Percentiles rank a stretch among this genome's conserved stretches.
phyloP scores from a whole-genome alignment of 1,139 yeast species.

The Candida mesenterica region DNA sequence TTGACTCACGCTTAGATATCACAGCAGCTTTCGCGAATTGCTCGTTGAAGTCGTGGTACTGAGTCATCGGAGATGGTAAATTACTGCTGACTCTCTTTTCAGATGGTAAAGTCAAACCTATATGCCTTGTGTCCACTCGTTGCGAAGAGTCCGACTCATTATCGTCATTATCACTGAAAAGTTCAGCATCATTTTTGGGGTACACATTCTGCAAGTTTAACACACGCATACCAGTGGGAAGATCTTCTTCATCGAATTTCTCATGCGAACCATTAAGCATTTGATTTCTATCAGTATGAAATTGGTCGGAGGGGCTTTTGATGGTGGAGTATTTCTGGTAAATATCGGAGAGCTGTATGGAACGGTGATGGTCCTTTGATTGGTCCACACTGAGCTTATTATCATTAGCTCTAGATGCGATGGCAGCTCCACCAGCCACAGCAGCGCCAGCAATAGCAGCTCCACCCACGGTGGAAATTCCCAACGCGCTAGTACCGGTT shows the following conservation, averaged over 20 bases:
- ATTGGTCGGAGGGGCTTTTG: constrained; percentile 44
- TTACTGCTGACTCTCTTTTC: constrained; percentile 33
- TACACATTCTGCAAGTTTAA: constrained; percentile 28
- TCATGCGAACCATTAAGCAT: constrained; percentile 39
- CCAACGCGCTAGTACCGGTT: background rate
- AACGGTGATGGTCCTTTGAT: constrained; percentile 24
- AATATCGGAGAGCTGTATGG: constrained; percentile 44
- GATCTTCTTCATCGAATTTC: constrained; percentile 32
- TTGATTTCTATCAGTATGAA: constrained; percentile 26
- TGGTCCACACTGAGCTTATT: constrained; percentile 1
- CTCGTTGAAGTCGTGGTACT: constrained; percentile 52
- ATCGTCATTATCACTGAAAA: constrained; percentile 36
- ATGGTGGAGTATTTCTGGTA: constrained; percentile 46
- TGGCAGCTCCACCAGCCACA: background rate
- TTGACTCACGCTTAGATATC: background rate
- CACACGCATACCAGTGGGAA: constrained; percentile 33
- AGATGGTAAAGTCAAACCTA: constrained; percentile 32
- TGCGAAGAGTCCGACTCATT: constrained; percentile 23
- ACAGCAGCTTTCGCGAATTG: constrained; percentile 33
- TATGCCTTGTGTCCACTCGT: constrained; percentile 26
- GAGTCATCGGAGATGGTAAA: constrained; percentile 50
- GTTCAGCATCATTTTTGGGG: constrained; percentile 39
- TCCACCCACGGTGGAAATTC: background rate
- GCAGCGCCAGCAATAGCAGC: background rate
- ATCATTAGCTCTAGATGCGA: background rate